These are phyloP conservation scores for Cladophialophora yegresii DNA, from an alignment of 2,329 filamentous ascomycete genomes.

Conservation along the genomic window DNA sequence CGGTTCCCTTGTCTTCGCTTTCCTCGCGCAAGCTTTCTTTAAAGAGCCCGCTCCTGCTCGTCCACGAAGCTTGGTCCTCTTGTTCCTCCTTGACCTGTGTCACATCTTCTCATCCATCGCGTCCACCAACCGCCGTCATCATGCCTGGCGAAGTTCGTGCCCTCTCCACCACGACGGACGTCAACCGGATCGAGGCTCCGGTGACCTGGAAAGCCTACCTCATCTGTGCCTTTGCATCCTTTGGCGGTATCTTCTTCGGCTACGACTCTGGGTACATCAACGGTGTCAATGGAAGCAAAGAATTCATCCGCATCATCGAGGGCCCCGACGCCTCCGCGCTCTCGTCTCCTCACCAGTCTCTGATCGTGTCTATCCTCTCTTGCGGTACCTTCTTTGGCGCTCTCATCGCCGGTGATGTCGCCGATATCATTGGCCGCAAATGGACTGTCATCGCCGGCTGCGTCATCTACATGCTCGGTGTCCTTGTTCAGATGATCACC, in stretches of 20 bases:
- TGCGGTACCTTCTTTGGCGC: conserved; percentile 77
- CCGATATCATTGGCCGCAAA: conserved; percentile 73
- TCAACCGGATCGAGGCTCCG: conserved; percentile 59
- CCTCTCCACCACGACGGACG: conserved; percentile 43
- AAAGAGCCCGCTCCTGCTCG: conserved; percentile 11
- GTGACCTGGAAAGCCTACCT: conserved; percentile 63
- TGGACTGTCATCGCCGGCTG: conserved; percentile 72
- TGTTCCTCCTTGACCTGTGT: conserved; percentile 10
- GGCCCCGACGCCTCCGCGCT: conserved; percentile 40
- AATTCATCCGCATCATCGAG: conserved; percentile 49
- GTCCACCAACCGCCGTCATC: conserved; percentile 7
- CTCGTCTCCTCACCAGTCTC: conserved; percentile 55
- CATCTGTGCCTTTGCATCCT: conserved; percentile 62
- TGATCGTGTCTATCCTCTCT: conserved; percentile 76
- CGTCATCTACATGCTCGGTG: conserved; percentile 68
- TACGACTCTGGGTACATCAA: conserved; percentile 61
- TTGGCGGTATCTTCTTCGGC: conserved; percentile 63
- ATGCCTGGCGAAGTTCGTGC: conserved; percentile 29
- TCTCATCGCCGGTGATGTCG: conserved; percentile 73
- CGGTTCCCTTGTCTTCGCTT: neutral
- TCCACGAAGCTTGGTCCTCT: conserved; percentile 5
- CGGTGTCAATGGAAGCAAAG: conserved; percentile 54
- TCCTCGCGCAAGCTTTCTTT: conserved; percentile 13
- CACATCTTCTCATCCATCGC: neutral
- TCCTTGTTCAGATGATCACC: conserved; percentile 64